Evolutionary conservation across 352 stramenopile species (phyloP).

Genomic region (Pythium vanterpoolii): DNA sequence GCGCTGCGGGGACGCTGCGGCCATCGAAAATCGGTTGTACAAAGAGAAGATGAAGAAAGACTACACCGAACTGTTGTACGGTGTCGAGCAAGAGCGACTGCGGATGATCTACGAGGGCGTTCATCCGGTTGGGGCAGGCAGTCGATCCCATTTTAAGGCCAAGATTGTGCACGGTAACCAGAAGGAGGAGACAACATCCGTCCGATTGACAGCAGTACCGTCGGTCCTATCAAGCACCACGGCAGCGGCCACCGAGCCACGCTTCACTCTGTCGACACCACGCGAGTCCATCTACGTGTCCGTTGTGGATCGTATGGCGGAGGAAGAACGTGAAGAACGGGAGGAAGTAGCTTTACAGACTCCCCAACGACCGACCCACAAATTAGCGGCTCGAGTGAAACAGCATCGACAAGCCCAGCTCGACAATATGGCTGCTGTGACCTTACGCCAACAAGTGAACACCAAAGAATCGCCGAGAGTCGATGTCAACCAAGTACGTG

Average conservation of each 20-base stretch:
- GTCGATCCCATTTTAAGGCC: not conserved
- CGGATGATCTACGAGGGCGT: constrained; percentile 49
- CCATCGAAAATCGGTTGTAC: constrained; percentile 42
- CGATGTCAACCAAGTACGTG: not conserved
- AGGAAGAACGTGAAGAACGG: constrained; percentile 17
- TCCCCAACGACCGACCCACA: not conserved
- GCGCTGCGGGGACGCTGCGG: constrained; percentile 41
- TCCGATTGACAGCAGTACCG: not conserved
- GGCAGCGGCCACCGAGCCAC: constrained; percentile 9
- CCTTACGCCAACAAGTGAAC: not conserved
- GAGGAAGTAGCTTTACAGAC: not conserved
- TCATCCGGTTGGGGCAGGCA: constrained; percentile 4
- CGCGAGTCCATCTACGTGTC: constrained; percentile 52
- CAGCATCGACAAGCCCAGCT: constrained; percentile 44
- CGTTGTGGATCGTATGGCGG: constrained; percentile 13
- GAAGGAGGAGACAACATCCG: not conserved
- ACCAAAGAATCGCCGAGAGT: not conserved
- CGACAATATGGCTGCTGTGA: constrained; percentile 1
- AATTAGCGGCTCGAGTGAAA: constrained; percentile 38
- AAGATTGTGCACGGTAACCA: not conserved
- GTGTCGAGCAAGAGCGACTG: constrained; percentile 70
- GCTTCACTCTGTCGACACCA: constrained; percentile 32
- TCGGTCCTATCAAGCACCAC: constrained; percentile 4
- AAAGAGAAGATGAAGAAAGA: constrained; percentile 74
- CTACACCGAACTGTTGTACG: constrained; percentile 68